Base-by-base conservation (phyloP, 2,329 filamentous ascomycete species). In the Cryphonectria radicalis region DNA sequence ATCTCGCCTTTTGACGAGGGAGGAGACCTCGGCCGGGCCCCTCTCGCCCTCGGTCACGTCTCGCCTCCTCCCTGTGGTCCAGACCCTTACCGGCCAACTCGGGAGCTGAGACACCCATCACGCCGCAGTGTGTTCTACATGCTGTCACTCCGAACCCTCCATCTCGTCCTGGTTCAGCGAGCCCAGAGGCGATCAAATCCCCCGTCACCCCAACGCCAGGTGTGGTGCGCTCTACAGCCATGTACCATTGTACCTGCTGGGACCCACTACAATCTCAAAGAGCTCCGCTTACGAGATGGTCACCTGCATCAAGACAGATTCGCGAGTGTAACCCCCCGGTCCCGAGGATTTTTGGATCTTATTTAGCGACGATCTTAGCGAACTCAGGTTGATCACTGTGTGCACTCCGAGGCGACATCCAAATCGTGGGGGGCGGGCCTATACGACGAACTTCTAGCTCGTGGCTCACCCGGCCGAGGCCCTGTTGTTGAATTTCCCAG, bases 221-320 rank as follows among this genome's bases (percentile, higher is more conserved):
- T 46, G 60, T 62, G 28, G 46, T 62, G 35, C 66, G 22, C 50
- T 32, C 37, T 28, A 37, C 32, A 42, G 25, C 28, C 63, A 59
- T 60, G 40, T 53, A 25, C 35, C 13, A n/a, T 50, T n/a, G 22
- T 50, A n/a, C 22, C 46, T 11, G 17, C 40, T 35, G 46, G 68
- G 68, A 32, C 63, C 63, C 63, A 57, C 55, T 50, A 35, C 40
- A 42, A 60, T 50, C 46, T 67, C 32, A 57, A 50, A 60, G 13
- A 55, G 25, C 63, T 22, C 68, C 67, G 60, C 62, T 46, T 22
- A 64, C 60, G 67, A 64, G 35, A 25, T 59, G 55, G 13, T 65
- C 66, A 63, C 66, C 67, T 71, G 69, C 69, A 14, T 53, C 50
- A 59, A 46, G 50, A 66, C 62, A 66, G 70, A 71, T 71, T 71